Percentiles rank a stretch among this genome's conserved stretches.
Evolutionary conservation across 352 stramenopile species (phyloP).

Genomic region (Pythium angustatum): DNA sequence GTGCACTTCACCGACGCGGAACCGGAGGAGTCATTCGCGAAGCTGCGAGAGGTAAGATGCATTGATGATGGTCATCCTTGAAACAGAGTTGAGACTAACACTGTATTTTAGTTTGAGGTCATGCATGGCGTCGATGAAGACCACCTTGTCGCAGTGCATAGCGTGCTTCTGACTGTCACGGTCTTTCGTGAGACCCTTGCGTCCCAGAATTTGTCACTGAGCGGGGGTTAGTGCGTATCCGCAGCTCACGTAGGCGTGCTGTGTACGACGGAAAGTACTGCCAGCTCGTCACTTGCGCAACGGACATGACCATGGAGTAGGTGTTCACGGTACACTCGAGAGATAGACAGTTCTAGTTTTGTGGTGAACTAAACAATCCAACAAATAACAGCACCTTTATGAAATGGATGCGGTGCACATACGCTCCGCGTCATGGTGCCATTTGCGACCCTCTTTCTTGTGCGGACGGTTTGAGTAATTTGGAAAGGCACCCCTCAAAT

Average conservation of each 20-base stretch:
- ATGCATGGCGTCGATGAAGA: slow-evolving; percentile 20
- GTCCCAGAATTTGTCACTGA: slow-evolving; percentile 4
- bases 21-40: slow-evolving; percentile 11
- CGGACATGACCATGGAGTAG: slow-evolving; percentile 14
- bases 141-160: slow-evolving; percentile 10
- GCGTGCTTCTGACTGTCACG: slow-evolving; percentile 21
- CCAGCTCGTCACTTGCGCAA: slow-evolving; percentile 18
- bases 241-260: slow-evolving; percentile 18
- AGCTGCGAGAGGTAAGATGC: slow-evolving; percentile 13
- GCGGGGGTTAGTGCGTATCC: slow-evolving; percentile 17
- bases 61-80: background rate
- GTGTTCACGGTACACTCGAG: background rate
- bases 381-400: background rate
- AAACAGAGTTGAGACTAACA: background rate
- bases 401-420: too few relatives aligned
- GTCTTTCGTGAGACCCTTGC: slow-evolving; percentile 23
- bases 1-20: slow-evolving; percentile 20
- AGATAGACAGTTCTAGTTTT: background rate
- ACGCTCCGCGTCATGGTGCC: too few relatives aligned
- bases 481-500: too few relatives aligned
- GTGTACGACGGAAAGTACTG: slow-evolving; percentile 23
- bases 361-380: background rate
- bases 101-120: slow-evolving; percentile 8
- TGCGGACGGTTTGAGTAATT: too few relatives aligned
- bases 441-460: too few relatives aligned